Base-by-base conservation (phyloP, 495 filamentous ascomycete species). In the Penicillium mononematosum region DNA sequence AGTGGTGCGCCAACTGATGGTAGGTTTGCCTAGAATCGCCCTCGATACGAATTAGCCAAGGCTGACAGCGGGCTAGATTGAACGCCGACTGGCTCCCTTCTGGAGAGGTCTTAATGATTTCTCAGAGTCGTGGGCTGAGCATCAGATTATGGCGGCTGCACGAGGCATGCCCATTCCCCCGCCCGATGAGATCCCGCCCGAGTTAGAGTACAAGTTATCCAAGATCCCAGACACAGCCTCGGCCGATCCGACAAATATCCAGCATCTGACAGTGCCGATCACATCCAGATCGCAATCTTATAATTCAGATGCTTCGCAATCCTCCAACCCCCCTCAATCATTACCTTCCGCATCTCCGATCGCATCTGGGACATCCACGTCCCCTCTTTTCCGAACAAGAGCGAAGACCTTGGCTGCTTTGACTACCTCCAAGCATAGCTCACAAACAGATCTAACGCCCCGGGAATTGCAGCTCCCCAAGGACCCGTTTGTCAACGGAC, bases 61-160 rank as follows among this genome's bases (percentile, higher is more conserved):
- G 43, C 67, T 61, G 32, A 61, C 66, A 44, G 64, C 51, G 34
- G 12, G 32, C 3, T 69, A 96, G 91, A 91, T 98, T 70, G 94
- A 98, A 73, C 84, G 94, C 56, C 86, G 89, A 56, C 71, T 98
- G 54, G 93, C 94, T 22, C 94, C 94, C 0, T 98, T 98, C 65
- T 98, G 92, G 88, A 86, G 88, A 70, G 94, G 95, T 3, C 78
- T 98, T 11, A 88, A 96, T 60, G 93, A 98, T 63, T 87, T 93
- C 60, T 85, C 84, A 5, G 86, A 90, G 41, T 87, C 87, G 51
- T 98, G 94, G 94, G 89, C 90, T 4, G 94, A 98, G 61, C 83
- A 89, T 65, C 93, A 98, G 71, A 83, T 98, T 16, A 87, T 96
- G 68, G 92, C 95, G 39, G 93, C 90, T 20, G 94, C 89, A 25